Evolutionary conservation across 495 filamentous ascomycete species (phyloP).

Genomic region (Entonaema liquescens): DNA sequence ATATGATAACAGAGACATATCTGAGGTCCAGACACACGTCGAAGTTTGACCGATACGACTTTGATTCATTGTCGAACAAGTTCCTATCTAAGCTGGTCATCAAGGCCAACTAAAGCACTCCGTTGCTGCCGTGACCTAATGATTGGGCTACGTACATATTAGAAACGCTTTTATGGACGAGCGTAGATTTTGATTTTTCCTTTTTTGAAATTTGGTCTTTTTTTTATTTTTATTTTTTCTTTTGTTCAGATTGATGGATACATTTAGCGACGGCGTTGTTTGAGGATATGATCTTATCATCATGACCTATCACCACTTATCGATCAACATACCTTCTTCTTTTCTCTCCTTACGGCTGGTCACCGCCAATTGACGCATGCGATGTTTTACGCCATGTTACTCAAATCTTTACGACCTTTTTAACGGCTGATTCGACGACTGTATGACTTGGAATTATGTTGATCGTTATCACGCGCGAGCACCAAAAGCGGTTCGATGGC

Average conservation of each 20-base stretch:
- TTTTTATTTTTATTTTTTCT: slow-evolving; percentile 22
- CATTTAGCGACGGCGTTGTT: slow-evolving; percentile 48
- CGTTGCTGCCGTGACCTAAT: neutral
- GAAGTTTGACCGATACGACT: slow-evolving; percentile 87
- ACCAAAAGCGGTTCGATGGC: slow-evolving; percentile 44
- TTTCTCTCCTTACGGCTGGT: slow-evolving; percentile 41
- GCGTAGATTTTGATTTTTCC: slow-evolving; percentile 9
- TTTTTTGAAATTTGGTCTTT: slow-evolving; percentile 1
- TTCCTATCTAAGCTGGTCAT: slow-evolving; percentile 94
- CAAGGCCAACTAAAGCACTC: slow-evolving; percentile 73
- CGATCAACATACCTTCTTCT: slow-evolving; percentile 41
- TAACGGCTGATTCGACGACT: slow-evolving; percentile 46
- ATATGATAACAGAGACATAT: slow-evolving; percentile 59
- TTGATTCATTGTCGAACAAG: slow-evolving; percentile 93
- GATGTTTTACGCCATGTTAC: slow-evolving; percentile 46
- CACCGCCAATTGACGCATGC: slow-evolving; percentile 45
- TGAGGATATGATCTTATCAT: slow-evolving; percentile 47
- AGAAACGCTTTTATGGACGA: slow-evolving; percentile 11
- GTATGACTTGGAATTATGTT: slow-evolving; percentile 47
- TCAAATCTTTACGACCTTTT: slow-evolving; percentile 48
- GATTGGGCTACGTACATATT: slow-evolving; percentile 10
- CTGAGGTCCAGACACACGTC: slow-evolving; percentile 63
- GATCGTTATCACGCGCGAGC: slow-evolving; percentile 45
- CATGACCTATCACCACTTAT: slow-evolving; percentile 42
- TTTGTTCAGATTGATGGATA: slow-evolving; percentile 47